Conservation (phyloP, 2,329 filamentous ascomycete genomes). For the Fusarium palustre region DNA sequence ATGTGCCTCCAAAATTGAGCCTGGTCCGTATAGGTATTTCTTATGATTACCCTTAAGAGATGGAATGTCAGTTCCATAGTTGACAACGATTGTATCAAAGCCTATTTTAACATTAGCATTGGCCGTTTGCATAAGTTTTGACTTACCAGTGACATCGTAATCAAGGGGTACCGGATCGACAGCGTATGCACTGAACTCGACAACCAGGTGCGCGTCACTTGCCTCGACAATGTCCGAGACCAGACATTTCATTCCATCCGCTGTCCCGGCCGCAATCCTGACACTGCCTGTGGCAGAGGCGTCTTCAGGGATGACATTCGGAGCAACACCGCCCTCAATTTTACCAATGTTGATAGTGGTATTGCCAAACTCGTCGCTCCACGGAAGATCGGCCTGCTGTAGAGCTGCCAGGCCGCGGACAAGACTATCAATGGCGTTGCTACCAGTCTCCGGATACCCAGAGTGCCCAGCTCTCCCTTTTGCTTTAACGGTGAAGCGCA, state of each 20-base stretch:
- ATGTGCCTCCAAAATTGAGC: conserved; percentile 11
- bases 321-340: conserved; percentile 10
- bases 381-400: not conserved
- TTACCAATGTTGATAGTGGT: not conserved
- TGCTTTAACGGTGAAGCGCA: not conserved
- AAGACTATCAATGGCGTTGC: conserved; percentile 15
- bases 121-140: rapidly evolving
- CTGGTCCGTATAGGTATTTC: conserved; percentile 10
- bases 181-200: not conserved
- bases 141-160: conserved; percentile 5
- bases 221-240: not conserved
- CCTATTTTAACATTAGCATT: not conserved
- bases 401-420: not conserved
- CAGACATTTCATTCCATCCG: not conserved
- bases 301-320: conserved; percentile 5
- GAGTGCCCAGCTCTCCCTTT: conserved; percentile 11
- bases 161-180: conserved; percentile 4
- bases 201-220: not conserved
- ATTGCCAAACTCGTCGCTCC: conserved; percentile 5
- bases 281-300: not conserved
- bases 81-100: conserved; percentile 4
- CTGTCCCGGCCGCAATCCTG: conserved; percentile 4
- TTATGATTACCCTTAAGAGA: not conserved
- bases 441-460: conserved; percentile 9
- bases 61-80: conserved; percentile 9